These are phyloP conservation scores for Herpotrichia juniperi DNA, from an alignment of 2,329 filamentous ascomycete genomes.

Conservation along the genomic window DNA sequence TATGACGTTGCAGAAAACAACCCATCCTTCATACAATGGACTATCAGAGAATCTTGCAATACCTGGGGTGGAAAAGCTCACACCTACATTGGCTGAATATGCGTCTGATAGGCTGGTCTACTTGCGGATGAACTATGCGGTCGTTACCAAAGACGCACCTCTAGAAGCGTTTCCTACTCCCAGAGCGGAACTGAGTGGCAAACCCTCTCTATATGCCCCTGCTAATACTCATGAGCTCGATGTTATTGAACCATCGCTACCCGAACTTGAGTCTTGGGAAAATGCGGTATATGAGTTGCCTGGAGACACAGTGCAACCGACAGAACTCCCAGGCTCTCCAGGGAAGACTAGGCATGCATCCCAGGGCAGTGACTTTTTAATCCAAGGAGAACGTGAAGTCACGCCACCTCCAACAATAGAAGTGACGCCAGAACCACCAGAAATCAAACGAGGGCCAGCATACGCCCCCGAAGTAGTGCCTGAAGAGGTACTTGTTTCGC, in stretches of 20 bases:
- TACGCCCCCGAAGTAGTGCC: conserved; percentile 55
- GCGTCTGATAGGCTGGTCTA: conserved; percentile 58
- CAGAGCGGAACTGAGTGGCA: conserved; percentile 33
- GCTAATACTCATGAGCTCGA: conserved; percentile 36
- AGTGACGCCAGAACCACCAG: conserved; percentile 39
- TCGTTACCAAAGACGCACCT: conserved; percentile 56
- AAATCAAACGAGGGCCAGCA: conserved; percentile 48
- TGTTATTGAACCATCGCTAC: conserved; percentile 10
- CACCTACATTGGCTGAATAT: conserved; percentile 55
- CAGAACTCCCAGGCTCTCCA: conserved; percentile 30
- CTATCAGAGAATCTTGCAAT: conserved; percentile 35
- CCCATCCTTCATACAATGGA: conserved; percentile 28
- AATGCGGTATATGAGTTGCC: conserved; percentile 30
- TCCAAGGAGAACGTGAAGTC: background rate
- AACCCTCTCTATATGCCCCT: conserved; percentile 22
- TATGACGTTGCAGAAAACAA: conserved; percentile 17
- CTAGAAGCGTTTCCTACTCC: conserved; percentile 19
- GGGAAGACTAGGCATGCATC: background rate
- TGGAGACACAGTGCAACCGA: conserved; percentile 32
- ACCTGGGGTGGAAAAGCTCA: conserved; percentile 61
- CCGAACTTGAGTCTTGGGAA: conserved; percentile 30
- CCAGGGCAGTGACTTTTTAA: background rate
- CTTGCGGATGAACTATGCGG: conserved; percentile 60
- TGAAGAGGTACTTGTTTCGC: conserved; percentile 17
- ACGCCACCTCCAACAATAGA: conserved; percentile 19